These are phyloP conservation scores for Xylaria flabelliformis DNA, from an alignment of 495 filamentous ascomycete species.

Conservation along the genomic window DNA sequence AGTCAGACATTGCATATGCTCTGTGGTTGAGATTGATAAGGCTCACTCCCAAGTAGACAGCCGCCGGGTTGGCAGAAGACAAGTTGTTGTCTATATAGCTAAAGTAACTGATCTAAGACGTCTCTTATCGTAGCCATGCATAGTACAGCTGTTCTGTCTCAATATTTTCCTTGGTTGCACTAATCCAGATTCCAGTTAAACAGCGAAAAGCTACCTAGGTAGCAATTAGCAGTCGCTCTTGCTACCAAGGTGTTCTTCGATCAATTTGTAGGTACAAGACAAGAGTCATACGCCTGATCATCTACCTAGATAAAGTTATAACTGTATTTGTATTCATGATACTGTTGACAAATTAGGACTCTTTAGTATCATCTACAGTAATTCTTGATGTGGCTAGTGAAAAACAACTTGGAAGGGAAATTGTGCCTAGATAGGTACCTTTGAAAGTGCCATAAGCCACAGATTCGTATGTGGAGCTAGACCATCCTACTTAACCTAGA, in stretches of 20 bases:
- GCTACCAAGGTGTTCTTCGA: not conserved
- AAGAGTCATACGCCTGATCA: not conserved
- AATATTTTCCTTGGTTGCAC: not conserved
- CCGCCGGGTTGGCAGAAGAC: not conserved
- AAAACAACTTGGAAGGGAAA: not conserved
- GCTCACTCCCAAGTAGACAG: not conserved
- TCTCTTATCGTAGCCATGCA: not conserved
- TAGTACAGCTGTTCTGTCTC: not conserved
- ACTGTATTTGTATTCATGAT: conserved; percentile 4
- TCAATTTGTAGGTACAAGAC: not conserved
- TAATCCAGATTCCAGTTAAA: not conserved
- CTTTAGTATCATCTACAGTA: not conserved
- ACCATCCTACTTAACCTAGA: no score
- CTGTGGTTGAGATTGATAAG: not conserved
- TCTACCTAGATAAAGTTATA: not conserved
- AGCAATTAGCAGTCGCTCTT: not conserved
- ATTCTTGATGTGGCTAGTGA: not conserved
- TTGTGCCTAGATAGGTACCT: not conserved
- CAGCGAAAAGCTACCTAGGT: not conserved
- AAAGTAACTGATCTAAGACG: not conserved
- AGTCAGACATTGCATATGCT: not conserved
- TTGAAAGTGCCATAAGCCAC: not conserved
- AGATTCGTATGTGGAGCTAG: not conserved
- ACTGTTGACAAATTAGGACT: conserved; percentile 18
- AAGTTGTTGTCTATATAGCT: not conserved